Percentiles rank a stretch among this genome's conserved stretches.
phyloP scores from a whole-genome alignment of 805 yeast species.

The Scheffersomyces ergatensis region DNA sequence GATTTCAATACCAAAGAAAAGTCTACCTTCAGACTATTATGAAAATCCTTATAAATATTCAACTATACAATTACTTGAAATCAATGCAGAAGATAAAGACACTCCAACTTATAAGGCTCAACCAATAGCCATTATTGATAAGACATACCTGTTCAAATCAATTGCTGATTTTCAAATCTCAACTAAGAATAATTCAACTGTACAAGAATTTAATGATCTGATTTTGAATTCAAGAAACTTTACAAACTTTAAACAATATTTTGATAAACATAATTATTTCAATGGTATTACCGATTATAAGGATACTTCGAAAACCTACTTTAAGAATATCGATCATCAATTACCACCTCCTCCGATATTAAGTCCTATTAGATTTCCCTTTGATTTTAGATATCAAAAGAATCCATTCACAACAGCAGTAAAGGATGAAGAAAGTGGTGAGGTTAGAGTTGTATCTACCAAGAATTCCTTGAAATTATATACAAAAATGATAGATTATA shows the following conservation, averaged over 20 bases:
- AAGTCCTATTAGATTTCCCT: slow-evolving; percentile 74
- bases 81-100: slow-evolving; percentile 23
- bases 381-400: slow-evolving; percentile 71
- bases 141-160: slow-evolving; percentile 74
- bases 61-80: slow-evolving; percentile 37
- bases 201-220: slow-evolving; percentile 23
- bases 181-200: slow-evolving; percentile 49
- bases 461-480: slow-evolving; percentile 48
- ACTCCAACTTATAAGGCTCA: slow-evolving; percentile 38
- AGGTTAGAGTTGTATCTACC: slow-evolving; percentile 46
- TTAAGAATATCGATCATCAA: slow-evolving; percentile 45
- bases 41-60: slow-evolving; percentile 32
- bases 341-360: slow-evolving; percentile 86
- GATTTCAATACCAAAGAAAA: slow-evolving; percentile 57
- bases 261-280: slow-evolving; percentile 20
- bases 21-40: slow-evolving; percentile 37
- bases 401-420: slow-evolving; percentile 55
- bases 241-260: slow-evolving; percentile 21
- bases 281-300: slow-evolving; percentile 25
- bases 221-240: slow-evolving; percentile 22
- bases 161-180: slow-evolving; percentile 84
- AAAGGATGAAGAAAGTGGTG: slow-evolving; percentile 58
- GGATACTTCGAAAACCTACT: slow-evolving; percentile 15
- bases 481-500: slow-evolving; percentile 52
- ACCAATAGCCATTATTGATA: slow-evolving; percentile 67